Evolutionary conservation across 768 basidiomycete genomes (phyloP).

Genomic region (Agrocybe praecox): DNA sequence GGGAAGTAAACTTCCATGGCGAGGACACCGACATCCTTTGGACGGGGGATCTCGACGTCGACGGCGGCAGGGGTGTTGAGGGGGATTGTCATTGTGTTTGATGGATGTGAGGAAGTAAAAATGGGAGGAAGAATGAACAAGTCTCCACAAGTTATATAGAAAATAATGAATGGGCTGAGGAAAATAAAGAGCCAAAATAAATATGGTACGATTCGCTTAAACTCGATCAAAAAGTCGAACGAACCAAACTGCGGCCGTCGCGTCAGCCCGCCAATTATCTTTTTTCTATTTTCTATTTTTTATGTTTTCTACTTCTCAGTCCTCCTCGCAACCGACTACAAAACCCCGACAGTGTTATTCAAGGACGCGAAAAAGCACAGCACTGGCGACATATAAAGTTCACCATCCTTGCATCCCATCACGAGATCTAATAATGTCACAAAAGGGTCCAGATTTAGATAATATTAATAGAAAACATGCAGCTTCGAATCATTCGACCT

Average conservation of each 20-base stretch:
- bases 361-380: background rate
- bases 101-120: conserved; percentile 14
- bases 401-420: background rate
- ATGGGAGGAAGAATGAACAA: conserved; percentile 15
- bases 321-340: background rate
- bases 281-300: background rate
- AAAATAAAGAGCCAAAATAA: conserved; percentile 40
- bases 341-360: background rate
- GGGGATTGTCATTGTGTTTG: conserved; percentile 42
- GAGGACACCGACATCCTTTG: conserved; percentile 93
- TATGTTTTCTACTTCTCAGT: background rate
- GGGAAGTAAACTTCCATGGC: conserved; percentile 96
- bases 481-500: too few species aligned
- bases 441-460: background rate
- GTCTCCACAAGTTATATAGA: conserved; percentile 33
- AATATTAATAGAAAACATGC: too few species aligned
- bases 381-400: background rate
- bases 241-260: conserved; percentile 15
- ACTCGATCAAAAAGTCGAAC: conserved; percentile 21
- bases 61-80: conserved; percentile 29
- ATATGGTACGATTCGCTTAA: conserved; percentile 46
- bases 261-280: background rate
- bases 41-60: conserved; percentile 55
- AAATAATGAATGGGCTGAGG: conserved; percentile 31
- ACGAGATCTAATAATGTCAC: background rate